Percentiles rank a stretch among this genome's conserved stretches.
phyloP scores from a whole-genome alignment of 371 early-diverging fungal genomes.

The Mucor velutinosus region DNA sequence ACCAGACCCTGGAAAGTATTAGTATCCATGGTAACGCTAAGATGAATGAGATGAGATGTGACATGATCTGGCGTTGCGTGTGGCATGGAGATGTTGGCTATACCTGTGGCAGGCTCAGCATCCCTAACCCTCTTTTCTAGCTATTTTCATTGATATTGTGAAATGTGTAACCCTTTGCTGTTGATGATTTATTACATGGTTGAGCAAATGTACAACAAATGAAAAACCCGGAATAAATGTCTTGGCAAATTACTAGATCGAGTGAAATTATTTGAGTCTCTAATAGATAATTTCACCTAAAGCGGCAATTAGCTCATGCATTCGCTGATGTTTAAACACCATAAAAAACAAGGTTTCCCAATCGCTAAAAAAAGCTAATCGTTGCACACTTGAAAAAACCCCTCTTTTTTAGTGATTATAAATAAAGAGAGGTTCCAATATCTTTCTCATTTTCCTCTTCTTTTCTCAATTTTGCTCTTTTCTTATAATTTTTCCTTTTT shows the following conservation, averaged over 20 bases:
- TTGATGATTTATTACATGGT: background rate
- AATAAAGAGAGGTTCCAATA: background rate
- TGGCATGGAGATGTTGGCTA: too few species aligned
- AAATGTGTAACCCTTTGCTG: background rate
- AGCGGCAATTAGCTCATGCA: slow-evolving; percentile 21
- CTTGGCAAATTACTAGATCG: slow-evolving; percentile 25
- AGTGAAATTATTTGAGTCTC: slow-evolving; percentile 21
- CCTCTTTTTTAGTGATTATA: slow-evolving; percentile 10
- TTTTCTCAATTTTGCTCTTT: slow-evolving; percentile 17
- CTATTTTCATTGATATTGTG: background rate
- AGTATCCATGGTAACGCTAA: background rate
- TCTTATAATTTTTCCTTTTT: slow-evolving; percentile 5
- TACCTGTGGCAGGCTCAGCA: background rate
- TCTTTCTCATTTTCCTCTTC: background rate
- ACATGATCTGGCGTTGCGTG: too few species aligned
- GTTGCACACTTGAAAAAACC: background rate
- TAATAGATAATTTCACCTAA: slow-evolving; percentile 34
- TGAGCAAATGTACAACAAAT: slow-evolving; percentile 6
- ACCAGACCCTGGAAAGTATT: background rate
- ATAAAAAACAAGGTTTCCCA: background rate
- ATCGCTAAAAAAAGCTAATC: background rate
- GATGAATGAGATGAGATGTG: background rate
- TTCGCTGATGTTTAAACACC: slow-evolving; percentile 9
- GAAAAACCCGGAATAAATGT: slow-evolving; percentile 24
- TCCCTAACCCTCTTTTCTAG: too few species aligned